A percentile compares a stretch with the other conserved stretches of the same genome.
phyloP scores from a whole-genome alignment of 257 asterid species.

The Penstemon eatonii region DNA sequence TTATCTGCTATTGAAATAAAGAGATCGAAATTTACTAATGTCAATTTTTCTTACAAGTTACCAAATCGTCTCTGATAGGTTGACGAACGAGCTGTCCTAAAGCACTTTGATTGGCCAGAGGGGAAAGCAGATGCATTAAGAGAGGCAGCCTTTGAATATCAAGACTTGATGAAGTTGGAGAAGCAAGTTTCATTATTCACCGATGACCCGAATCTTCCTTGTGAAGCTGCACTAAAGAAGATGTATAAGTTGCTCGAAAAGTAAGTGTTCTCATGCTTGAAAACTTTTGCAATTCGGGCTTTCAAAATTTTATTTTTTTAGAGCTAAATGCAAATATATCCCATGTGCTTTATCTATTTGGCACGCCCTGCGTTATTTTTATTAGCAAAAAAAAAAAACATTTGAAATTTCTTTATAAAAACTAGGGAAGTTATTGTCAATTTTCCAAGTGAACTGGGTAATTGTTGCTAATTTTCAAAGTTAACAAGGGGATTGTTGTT shows the following conservation, averaged over 20 bases:
- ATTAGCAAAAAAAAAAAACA: too few species aligned
- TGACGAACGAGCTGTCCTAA: constrained; percentile 96
- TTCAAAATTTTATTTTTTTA: background rate
- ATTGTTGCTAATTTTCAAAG: too few species aligned
- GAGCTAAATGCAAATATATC: too few species aligned
- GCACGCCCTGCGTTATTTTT: too few species aligned
- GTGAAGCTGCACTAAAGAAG: constrained; percentile 87
- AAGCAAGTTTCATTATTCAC: constrained; percentile 70
- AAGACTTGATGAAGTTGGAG: constrained; percentile 84
- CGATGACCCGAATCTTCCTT: constrained; percentile 78
- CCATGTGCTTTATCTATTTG: too few species aligned
- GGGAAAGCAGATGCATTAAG: constrained; percentile 95
- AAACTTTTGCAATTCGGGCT: background rate
- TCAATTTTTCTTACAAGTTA: background rate
- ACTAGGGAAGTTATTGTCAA: too few species aligned
- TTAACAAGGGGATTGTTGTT: too few species aligned
- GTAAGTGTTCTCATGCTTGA: constrained; percentile 51
- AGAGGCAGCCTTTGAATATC: constrained; percentile 94
- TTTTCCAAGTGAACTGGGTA: too few species aligned
- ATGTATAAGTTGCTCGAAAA: constrained; percentile 95
- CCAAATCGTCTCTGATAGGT: constrained; percentile 47
- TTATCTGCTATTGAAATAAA: background rate
- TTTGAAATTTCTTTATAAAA: too few species aligned
- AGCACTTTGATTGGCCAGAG: constrained; percentile 99
- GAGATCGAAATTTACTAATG: background rate